Conservation (phyloP, 1,284 basidiomycete species). For the Sanghuangporus weigelae region DNA sequence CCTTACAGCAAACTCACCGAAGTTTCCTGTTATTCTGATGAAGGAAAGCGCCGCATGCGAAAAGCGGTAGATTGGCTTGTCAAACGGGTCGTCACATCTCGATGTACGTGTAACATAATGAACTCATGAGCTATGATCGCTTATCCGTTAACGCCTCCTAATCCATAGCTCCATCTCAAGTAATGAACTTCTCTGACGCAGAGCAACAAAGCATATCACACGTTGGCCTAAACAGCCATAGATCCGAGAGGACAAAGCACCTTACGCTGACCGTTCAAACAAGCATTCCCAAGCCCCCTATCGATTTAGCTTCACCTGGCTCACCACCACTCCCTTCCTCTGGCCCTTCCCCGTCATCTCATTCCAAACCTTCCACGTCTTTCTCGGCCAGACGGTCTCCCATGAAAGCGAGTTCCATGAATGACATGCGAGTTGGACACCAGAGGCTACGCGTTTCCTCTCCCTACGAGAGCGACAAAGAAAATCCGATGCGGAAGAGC, state of each 20-base stretch:
- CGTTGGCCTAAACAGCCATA: background rate
- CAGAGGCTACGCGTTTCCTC: conserved; percentile 34
- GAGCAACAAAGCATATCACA: background rate
- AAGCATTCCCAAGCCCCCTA: conserved; percentile 25
- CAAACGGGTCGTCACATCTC: background rate
- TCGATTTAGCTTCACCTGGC: conserved; percentile 13
- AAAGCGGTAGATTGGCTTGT: conserved; percentile 58
- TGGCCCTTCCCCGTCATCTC: background rate
- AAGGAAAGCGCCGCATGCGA: conserved; percentile 57
- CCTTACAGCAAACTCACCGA: conserved; percentile 64
- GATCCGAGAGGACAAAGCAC: conserved; percentile 24
- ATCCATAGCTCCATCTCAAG: background rate
- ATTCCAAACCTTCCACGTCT: background rate
- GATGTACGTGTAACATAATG: background rate
- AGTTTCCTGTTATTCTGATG: conserved; percentile 45
- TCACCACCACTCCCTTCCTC: conserved; percentile 19
- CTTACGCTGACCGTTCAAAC: conserved; percentile 31
- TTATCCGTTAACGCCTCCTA: background rate
- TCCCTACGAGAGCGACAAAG: conserved; percentile 22
- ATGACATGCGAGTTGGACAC: conserved; percentile 46
- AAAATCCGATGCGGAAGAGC: conserved; percentile 19
- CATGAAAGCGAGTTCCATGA: conserved; percentile 48
- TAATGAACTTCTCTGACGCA: background rate
- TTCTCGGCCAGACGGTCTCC: conserved; percentile 29
- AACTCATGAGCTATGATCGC: background rate